Evolutionary conservation across 257 asterid species (phyloP).

Genomic region (Solanum chmielewskii): DNA sequence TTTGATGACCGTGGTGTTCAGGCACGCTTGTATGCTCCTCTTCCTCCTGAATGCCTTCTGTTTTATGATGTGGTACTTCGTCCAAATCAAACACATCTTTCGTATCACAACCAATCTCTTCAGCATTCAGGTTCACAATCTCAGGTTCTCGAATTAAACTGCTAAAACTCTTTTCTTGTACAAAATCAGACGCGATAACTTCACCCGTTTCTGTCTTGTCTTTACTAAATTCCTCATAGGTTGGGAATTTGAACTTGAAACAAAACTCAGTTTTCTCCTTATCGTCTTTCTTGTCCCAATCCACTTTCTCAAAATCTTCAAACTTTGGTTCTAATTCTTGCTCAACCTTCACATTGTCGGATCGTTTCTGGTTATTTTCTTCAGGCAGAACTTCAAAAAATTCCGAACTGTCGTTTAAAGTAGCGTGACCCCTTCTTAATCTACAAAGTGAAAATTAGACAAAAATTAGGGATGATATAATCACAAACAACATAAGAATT

Average conservation of each 20-base stretch:
- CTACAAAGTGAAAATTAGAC: slow-evolving; percentile 8
- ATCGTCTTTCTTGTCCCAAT: slow-evolving; percentile 8
- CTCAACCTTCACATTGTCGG: slow-evolving; percentile 5
- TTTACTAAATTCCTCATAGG: slow-evolving; percentile 48
- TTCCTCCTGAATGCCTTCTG: neutral
- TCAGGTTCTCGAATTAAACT: slow-evolving; percentile 14
- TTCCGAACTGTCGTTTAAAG: neutral
- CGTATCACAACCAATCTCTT: neutral
- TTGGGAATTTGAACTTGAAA: slow-evolving; percentile 54
- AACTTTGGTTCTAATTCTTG: neutral
- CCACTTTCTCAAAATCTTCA: neutral
- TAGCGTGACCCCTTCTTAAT: slow-evolving; percentile 9
- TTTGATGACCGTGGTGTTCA: neutral
- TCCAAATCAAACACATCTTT: neutral
- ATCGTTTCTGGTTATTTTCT: neutral
- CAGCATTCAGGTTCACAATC: neutral
- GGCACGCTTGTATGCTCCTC: neutral
- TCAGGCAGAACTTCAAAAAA: neutral
- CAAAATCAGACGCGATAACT: slow-evolving; percentile 15
- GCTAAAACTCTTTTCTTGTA: slow-evolving; percentile 1
- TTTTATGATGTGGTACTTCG: neutral
- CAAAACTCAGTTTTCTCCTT: slow-evolving; percentile 23
- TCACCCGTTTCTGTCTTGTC: slow-evolving; percentile 10
- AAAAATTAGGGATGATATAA: too few relatives aligned
- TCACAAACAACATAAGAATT: neutral